A percentile compares a stretch with the other conserved stretches of the same genome.
Conservation (phyloP, 75 land plant genomes). For the Pinus taeda region DNA sequence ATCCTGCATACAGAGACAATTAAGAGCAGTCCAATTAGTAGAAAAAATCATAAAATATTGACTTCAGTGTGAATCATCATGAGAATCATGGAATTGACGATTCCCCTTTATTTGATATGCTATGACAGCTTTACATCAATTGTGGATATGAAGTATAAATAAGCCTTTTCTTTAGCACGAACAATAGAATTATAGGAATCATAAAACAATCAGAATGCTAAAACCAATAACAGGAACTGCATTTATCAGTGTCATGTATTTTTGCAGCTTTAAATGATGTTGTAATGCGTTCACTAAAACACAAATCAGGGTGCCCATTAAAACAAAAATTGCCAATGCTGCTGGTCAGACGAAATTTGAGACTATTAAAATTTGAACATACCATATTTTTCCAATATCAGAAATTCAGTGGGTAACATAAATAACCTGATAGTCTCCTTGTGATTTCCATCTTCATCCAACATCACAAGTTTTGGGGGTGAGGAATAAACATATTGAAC, state of each 20-base stretch:
- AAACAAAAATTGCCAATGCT: not conserved
- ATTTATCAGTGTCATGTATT: not conserved
- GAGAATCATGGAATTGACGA: not conserved
- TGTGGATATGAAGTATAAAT: not conserved
- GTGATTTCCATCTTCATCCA: constrained; percentile 66
- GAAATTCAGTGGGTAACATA: not conserved
- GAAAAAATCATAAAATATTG: not conserved
- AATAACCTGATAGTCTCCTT: constrained; percentile 89
- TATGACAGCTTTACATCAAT: not conserved
- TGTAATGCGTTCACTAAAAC: not conserved
- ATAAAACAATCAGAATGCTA: not conserved
- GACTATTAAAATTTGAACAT: not conserved
- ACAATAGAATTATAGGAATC: not conserved
- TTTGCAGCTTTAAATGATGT: not conserved
- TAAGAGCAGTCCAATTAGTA: not conserved
- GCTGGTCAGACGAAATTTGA: not conserved
- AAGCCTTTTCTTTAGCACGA: not conserved
- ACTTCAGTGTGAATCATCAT: not conserved
- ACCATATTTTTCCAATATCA: not conserved
- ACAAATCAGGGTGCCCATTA: not conserved
- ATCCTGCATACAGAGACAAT: constrained; percentile 46
- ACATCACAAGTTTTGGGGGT: constrained; percentile 82
- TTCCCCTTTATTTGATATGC: not conserved
- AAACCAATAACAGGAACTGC: not conserved
- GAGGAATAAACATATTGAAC: constrained; percentile 73